Base-by-base conservation (phyloP, 495 filamentous ascomycete species). In the Umbilicaria muhlenbergii region DNA sequence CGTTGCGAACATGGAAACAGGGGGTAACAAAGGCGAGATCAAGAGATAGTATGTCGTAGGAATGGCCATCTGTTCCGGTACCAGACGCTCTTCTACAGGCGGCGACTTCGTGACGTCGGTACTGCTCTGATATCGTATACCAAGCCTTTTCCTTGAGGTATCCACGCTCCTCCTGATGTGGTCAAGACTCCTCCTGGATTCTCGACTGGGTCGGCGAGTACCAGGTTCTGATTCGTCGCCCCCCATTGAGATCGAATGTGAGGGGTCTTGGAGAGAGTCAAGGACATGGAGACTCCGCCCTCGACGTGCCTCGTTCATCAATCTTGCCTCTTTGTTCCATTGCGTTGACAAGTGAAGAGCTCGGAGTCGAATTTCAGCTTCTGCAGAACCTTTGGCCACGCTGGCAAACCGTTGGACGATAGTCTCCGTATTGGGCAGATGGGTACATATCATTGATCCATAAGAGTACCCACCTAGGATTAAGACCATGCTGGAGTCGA, bases 401-500 rank as follows among this genome's bases (percentile, higher is more conserved):
- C 56, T 51, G 33, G 62, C 53, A 49, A 94, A 84, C 4, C 71
- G 58, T 0, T 68, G 49, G 3, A 82, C 48, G 35, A 93, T 72
- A 1, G 66, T 60, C 12, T 66, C 56, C 18, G 80, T 59, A 11
- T 67, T 55, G 2, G 86, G 87, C 5, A 89, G 74, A 49, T 78
- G 74, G 3, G 71, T 75, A 11, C 83, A 74, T 35, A 96, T 75
- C 46, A 94, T 66, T 5, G 86, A 80, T 32, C 91, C 91, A 55
- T 94, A 96, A 0, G 89, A 95, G 58, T 96, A 96, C 34, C 91
- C 91, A 2, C 71, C 81, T 4, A 92, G 56, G 1, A 94, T 55
- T 5, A 87, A 44, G 15, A 49, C 37, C 12, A 55, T 51, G 7
- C 32, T 34, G 5, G 14, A 35, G 37, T 15, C 12, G 17, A 13